Evolutionary conservation across 1,284 basidiomycete genomes (phyloP).

Genomic region (Fomitopsis pinicola): DNA sequence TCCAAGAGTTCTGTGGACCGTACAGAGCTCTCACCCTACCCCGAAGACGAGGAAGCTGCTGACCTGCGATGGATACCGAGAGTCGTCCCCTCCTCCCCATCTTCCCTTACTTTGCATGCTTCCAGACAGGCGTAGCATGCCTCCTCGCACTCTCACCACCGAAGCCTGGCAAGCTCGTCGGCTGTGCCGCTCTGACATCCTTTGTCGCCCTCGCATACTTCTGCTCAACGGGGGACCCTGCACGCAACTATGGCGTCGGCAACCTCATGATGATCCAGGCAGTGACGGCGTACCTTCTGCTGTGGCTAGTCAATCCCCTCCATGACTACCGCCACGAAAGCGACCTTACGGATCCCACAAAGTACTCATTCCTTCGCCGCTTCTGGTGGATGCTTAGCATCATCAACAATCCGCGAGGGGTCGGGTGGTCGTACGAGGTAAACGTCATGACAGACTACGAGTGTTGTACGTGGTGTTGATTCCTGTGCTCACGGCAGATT

Average conservation of each 20-base stretch:
- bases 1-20: neutral
- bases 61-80: neutral
- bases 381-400: slow-evolving; percentile 4
- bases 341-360: neutral
- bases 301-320: slow-evolving; percentile 7
- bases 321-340: slow-evolving; percentile 2
- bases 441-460: neutral
- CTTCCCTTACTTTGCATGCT: neutral
- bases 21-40: neutral
- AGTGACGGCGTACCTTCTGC: slow-evolving; percentile 1
- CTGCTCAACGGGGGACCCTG: neutral
- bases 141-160: neutral
- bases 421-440: slow-evolving; percentile 8
- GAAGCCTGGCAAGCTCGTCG: neutral
- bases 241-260: slow-evolving; percentile 2
- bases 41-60: neutral
- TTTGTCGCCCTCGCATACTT: neutral
- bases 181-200: neutral
- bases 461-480: neutral
- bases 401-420: slow-evolving; percentile 1
- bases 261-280: neutral
- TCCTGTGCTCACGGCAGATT: neutral
- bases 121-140: neutral
- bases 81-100: slow-evolving; percentile 1
- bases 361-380: neutral